Percentiles rank a stretch among this genome's conserved stretches.
These are phyloP conservation scores for Hydnomerulius pinastri DNA, from an alignment of 768 basidiomycete genomes.

Conservation along the genomic window DNA sequence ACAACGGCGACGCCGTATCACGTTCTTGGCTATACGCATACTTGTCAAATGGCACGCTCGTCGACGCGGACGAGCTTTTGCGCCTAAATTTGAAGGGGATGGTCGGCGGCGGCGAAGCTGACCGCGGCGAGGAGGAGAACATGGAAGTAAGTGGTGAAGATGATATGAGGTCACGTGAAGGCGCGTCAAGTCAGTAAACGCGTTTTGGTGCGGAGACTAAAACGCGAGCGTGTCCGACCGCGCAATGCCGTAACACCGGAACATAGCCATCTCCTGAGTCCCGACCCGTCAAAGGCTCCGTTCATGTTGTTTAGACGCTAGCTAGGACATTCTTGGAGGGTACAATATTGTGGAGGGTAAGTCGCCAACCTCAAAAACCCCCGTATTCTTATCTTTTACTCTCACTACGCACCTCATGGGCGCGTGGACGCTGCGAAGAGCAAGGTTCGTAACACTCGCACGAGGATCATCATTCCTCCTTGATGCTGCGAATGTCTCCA, in stretches of 20 bases:
- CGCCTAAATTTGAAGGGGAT: slow-evolving; percentile 24
- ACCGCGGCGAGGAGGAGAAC: slow-evolving; percentile 15
- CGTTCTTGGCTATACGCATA: background rate
- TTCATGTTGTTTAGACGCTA: background rate
- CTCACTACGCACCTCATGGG: too few species aligned
- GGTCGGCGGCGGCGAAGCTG: slow-evolving; percentile 9
- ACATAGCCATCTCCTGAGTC: background rate
- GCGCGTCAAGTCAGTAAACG: slow-evolving; percentile 25
- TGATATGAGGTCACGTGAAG: slow-evolving; percentile 34
- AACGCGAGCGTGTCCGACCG: slow-evolving; percentile 10
- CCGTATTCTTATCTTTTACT: too few species aligned
- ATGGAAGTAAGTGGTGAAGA: slow-evolving; percentile 30
- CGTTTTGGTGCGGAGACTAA: slow-evolving; percentile 36
- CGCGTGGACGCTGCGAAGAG: too few species aligned
- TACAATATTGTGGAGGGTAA: background rate
- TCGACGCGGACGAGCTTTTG: slow-evolving; percentile 23
- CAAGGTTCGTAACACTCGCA: too few species aligned
- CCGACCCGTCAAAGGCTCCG: background rate
- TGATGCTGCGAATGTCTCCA: too few species aligned
- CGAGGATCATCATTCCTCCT: too few species aligned
- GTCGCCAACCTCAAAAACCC: too few species aligned
- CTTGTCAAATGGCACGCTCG: slow-evolving; percentile 4
- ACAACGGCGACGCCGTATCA: slow-evolving; percentile 11
- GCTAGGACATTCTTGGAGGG: background rate
- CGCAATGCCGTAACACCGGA: slow-evolving; percentile 20